A percentile compares a stretch with the other conserved stretches of the same genome.
Evolutionary conservation across 2,329 filamentous ascomycete species (phyloP).

Genomic region (Pseudogymnoascus sp.): DNA sequence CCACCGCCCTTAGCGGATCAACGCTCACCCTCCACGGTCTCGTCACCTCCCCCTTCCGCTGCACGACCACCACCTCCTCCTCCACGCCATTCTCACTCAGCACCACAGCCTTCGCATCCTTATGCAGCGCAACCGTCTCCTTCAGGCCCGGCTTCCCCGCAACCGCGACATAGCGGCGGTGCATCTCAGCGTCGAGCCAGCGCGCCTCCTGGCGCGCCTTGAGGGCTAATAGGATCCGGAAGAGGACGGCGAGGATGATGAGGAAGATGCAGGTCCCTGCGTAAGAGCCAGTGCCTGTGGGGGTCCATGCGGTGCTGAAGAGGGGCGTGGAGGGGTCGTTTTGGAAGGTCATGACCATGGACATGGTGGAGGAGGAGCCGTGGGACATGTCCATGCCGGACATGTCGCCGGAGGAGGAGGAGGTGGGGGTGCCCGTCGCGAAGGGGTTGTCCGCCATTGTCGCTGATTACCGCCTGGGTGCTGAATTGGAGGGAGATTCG

Average conservation of each 20-base stretch:
- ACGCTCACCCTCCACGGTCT: slow-evolving; percentile 76
- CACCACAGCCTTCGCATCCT: slow-evolving; percentile 55
- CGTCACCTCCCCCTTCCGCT: slow-evolving; percentile 43
- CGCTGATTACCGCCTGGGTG: neutral
- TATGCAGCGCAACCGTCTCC: slow-evolving; percentile 36
- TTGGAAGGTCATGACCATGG: slow-evolving; percentile 60
- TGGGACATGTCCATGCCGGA: slow-evolving; percentile 1
- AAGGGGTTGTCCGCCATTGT: neutral
- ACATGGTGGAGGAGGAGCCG: neutral
- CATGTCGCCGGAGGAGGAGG: neutral
- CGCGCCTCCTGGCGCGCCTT: slow-evolving; percentile 55
- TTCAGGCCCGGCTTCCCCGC: slow-evolving; percentile 47
- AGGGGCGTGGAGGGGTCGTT: slow-evolving; percentile 54
- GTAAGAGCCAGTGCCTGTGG: slow-evolving; percentile 61
- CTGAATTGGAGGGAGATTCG: neutral
- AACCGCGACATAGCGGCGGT: slow-evolving; percentile 70
- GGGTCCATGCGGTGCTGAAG: slow-evolving; percentile 67
- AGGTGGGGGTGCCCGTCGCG: neutral
- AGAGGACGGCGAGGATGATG: slow-evolving; percentile 63
- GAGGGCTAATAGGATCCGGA: slow-evolving; percentile 64
- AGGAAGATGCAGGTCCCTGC: slow-evolving; percentile 90
- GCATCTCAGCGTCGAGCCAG: slow-evolving; percentile 65
- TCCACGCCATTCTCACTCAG: slow-evolving; percentile 72
- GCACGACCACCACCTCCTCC: slow-evolving; percentile 70
- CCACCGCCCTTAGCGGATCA: slow-evolving; percentile 63